These are phyloP conservation scores for Caloboletus firmus DNA, from an alignment of 1,284 basidiomycete genomes.

Conservation along the genomic window DNA sequence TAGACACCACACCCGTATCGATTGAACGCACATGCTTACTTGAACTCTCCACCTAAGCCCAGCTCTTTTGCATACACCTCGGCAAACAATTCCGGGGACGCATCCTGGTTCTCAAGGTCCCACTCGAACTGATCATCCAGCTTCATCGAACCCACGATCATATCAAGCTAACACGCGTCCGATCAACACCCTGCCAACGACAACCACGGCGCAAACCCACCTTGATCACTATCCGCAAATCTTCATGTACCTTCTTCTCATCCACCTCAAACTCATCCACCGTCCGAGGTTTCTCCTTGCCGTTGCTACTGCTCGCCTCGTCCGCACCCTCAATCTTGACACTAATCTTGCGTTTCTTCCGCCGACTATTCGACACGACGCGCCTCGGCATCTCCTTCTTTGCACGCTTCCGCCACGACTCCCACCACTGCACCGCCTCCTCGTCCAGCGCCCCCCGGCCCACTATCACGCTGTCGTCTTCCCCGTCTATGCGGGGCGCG, in stretches of 20 bases:
- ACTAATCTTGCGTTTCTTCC: slow-evolving; percentile 32
- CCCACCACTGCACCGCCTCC: slow-evolving; percentile 65
- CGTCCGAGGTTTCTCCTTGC: slow-evolving; percentile 43
- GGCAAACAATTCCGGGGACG: slow-evolving; percentile 92
- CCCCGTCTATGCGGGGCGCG: neutral
- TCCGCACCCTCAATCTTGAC: slow-evolving; percentile 36
- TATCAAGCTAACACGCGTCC: slow-evolving; percentile 70
- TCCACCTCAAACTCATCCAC: slow-evolving; percentile 58
- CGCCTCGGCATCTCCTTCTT: slow-evolving; percentile 30
- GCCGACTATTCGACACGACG: slow-evolving; percentile 22
- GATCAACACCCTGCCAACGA: slow-evolving; percentile 6
- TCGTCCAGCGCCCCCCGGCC: slow-evolving; percentile 51
- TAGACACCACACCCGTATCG: slow-evolving; percentile 2
- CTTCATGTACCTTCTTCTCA: slow-evolving; percentile 65
- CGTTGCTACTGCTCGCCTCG: slow-evolving; percentile 30
- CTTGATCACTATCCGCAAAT: slow-evolving; percentile 90
- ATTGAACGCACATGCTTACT: slow-evolving; percentile 50
- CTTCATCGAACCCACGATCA: slow-evolving; percentile 92
- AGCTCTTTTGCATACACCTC: slow-evolving; percentile 86
- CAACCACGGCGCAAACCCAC: slow-evolving; percentile 44
- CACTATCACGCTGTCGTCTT: slow-evolving; percentile 35
- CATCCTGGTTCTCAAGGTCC: slow-evolving; percentile 82
- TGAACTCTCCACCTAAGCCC: slow-evolving; percentile 91
- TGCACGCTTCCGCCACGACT: slow-evolving; percentile 56
- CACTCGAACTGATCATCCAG: slow-evolving; percentile 98